Base-by-base conservation (phyloP, 305 asterid species). In the Rubia tinctorum region DNA sequence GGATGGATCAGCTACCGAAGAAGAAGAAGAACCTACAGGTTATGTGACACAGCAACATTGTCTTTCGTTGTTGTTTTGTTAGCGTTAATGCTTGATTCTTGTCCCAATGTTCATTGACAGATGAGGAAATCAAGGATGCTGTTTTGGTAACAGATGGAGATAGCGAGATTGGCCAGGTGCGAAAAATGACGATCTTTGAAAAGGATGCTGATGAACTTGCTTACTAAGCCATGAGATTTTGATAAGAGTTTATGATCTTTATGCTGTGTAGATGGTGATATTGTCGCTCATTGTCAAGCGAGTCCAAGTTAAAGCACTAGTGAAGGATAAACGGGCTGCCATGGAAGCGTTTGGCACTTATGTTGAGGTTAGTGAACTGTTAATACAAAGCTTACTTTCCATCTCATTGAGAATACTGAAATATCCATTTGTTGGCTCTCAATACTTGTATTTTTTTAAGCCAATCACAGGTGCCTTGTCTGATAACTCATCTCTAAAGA, bases 331-430 rank as follows among this genome's bases (percentile, higher is more conserved):
- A 82, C 90, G 93, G 61, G 90, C 77, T 78, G 92, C 99, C 72
- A 76, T 89, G 88, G 97, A 90, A 86, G 97, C 99, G 68, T 94
- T 94, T 82, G 98, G 99, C 67, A 85, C 97, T 72, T 94, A 91
- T 76, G 99, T 94, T 80, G 96, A 94, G 98, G 99, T 77, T 81
- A 84, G 71, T 77, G 70, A 71, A n/a, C 55, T 51, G 23, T 20
- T 30, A 39, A 22, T 30, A 2, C 42, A 9, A 59, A 51, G 10
- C 18, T 43, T 40, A 10, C 39, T n/a, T 5, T 8, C 14, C 37
- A 25, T 15, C 39, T 58, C 15, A 23, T 11, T n/a, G 61, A 61
- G 20, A 53, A 3, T 43, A 69, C 43, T 55, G 49, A n/a, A 71
- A 71, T 45, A 7, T 59, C 65, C 15, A 11, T 76, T 49, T 49